phyloP scores from a whole-genome alignment of 768 basidiomycete species.

The Piloderma croceum region DNA sequence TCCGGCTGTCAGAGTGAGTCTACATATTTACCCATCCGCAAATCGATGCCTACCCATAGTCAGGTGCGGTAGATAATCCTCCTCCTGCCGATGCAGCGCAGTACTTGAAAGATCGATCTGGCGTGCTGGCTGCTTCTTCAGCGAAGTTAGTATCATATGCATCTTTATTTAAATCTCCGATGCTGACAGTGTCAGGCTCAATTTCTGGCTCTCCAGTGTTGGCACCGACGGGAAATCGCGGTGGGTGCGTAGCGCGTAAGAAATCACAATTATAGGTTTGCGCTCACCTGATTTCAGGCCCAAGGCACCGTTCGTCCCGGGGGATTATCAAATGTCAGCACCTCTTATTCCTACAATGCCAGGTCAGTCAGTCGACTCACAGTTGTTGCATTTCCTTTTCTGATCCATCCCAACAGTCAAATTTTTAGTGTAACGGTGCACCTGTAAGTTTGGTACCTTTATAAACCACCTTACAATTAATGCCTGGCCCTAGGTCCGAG shows the following conservation, averaged over 20 bases:
- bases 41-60: conserved; percentile 64
- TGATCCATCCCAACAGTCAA: conserved; percentile 24
- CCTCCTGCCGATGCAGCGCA: conserved; percentile 50
- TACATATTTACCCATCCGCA: conserved; percentile 56
- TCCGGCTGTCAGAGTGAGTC: conserved; percentile 54
- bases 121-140: conserved; percentile 52
- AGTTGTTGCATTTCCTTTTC: neutral
- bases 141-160: conserved; percentile 34
- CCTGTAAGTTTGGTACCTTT: conserved; percentile 30
- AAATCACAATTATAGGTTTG: neutral
- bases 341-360: conserved; percentile 45
- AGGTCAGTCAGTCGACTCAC: conserved; percentile 19
- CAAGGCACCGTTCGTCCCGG: conserved; percentile 64
- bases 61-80: conserved; percentile 48
- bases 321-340: conserved; percentile 44
- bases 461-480: neutral
- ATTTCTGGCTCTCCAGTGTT: conserved; percentile 56
- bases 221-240: conserved; percentile 43
- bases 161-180: neutral
- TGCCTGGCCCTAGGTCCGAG: conserved; percentile 35
- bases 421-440: conserved; percentile 62
- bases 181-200: conserved; percentile 35
- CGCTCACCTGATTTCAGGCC: conserved; percentile 25
- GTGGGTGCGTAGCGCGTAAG: conserved; percentile 24
- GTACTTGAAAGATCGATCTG: conserved; percentile 46